Evolutionary conservation across 2,329 filamentous ascomycete species (phyloP).

Genomic region (Stagonosporopsis tanaceti): DNA sequence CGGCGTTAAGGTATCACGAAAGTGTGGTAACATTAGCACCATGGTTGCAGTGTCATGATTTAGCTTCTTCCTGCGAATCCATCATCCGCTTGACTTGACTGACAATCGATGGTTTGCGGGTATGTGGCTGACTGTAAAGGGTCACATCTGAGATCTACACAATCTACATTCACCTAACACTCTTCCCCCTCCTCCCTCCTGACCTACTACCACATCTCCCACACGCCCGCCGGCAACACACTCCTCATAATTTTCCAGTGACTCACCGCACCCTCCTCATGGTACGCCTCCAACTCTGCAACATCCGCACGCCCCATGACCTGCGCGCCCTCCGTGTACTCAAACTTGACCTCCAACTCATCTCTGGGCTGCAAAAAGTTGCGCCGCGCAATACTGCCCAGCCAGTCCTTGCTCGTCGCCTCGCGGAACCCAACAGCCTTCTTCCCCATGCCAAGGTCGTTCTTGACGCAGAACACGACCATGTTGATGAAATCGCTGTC

Average conservation of each 20-base stretch:
- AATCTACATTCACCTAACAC: background rate
- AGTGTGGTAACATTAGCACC: too few species aligned
- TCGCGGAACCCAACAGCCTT: conserved; percentile 70
- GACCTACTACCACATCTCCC: conserved; percentile 79
- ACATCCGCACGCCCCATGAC: conserved; percentile 71
- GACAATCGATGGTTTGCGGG: too few species aligned
- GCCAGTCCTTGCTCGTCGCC: conserved; percentile 70
- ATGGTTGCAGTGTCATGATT: background rate
- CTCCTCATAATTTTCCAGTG: conserved; percentile 94
- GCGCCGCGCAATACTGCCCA: conserved; percentile 74
- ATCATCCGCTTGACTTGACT: too few species aligned
- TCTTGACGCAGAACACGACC: conserved; percentile 90
- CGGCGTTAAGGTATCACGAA: background rate
- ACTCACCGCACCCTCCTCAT: conserved; percentile 77
- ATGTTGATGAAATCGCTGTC: conserved; percentile 86
- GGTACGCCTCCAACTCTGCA: conserved; percentile 72
- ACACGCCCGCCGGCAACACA: conserved; percentile 78
- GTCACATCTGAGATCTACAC: background rate
- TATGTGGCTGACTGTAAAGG: background rate
- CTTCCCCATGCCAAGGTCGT: conserved; percentile 44
- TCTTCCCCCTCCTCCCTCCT: background rate
- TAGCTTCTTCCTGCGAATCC: too few species aligned
- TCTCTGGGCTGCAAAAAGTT: conserved; percentile 75
- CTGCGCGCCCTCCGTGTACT: conserved; percentile 52
- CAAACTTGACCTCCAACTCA: conserved; percentile 66